Conservation (phyloP, 2,329 filamentous ascomycete genomes). For the Pyrenophora teres region DNA sequence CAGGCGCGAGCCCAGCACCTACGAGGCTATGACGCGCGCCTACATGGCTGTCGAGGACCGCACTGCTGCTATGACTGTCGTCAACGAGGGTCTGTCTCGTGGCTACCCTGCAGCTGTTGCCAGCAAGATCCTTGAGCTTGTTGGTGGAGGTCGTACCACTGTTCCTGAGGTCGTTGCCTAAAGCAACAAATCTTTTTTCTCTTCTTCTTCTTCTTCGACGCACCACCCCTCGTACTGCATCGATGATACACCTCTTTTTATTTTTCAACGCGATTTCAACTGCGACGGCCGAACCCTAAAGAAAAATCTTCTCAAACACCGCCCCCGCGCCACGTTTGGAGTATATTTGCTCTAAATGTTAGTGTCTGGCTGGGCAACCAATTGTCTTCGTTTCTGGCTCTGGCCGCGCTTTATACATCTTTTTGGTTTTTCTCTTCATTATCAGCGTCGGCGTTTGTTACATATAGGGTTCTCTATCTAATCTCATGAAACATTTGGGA, state of each 20-base stretch:
- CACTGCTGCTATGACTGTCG: conserved; percentile 74
- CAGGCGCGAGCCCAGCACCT: conserved; percentile 93
- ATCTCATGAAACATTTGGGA: too few relatives aligned
- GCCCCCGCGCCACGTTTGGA: conserved; percentile 22
- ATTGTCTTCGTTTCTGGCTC: neutral
- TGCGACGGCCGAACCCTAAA: conserved; percentile 27
- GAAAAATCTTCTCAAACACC: conserved; percentile 16
- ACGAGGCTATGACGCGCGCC: conserved; percentile 96
- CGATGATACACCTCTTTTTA: conserved; percentile 16
- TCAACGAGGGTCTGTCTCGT: conserved; percentile 86
- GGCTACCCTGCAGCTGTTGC: conserved; percentile 92
- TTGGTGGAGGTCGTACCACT: conserved; percentile 52
- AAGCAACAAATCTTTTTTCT: neutral
- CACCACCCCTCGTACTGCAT: neutral
- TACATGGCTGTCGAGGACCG: conserved; percentile 85
- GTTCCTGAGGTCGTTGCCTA: conserved; percentile 27
- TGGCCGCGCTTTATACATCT: neutral
- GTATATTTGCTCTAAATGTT: conserved; percentile 2
- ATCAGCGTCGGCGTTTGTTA: conserved; percentile 1
- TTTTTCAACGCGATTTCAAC: conserved; percentile 10
- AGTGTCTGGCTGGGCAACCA: conserved; percentile 27
- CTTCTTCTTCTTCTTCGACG: conserved; percentile 10
- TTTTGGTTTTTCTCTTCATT: neutral
- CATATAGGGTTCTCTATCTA: neutral
- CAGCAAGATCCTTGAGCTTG: conserved; percentile 89